A percentile compares a stretch with the other conserved stretches of the same genome.
Conservation (phyloP, 768 basidiomycete species). For the Podaxis sp. region DNA sequence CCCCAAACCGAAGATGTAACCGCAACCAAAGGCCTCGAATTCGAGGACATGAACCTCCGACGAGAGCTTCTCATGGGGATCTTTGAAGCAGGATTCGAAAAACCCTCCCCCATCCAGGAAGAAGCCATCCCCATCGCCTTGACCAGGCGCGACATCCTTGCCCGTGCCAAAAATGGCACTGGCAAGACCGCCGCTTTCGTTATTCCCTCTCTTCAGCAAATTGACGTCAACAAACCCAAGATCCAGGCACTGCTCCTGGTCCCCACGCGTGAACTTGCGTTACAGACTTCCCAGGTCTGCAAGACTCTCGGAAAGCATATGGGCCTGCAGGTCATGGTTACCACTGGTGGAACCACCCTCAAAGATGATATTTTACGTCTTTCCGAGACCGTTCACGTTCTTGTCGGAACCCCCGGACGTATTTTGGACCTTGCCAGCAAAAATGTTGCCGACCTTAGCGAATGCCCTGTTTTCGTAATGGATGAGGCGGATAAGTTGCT, state of each 20-base stretch:
- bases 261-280: conserved; percentile 96
- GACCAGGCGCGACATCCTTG: conserved; percentile 89
- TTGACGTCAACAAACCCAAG: conserved; percentile 79
- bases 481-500: conserved; percentile 99
- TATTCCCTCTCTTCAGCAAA: conserved; percentile 92
- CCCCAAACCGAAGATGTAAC: conserved; percentile 98
- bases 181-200: conserved; percentile 99
- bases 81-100: conserved; percentile 97
- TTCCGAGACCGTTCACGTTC: conserved; percentile 86
- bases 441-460: conserved; percentile 87
- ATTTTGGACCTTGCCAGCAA: conserved; percentile 95
- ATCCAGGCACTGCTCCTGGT: conserved; percentile 97
- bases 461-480: conserved; percentile 98
- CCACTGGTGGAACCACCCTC: conserved; percentile 95
- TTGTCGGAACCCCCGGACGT: conserved; percentile 95
- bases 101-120: conserved; percentile 97
- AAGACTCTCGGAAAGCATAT: conserved; percentile 97
- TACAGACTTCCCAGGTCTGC: conserved; percentile 98
- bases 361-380: conserved; percentile 97
- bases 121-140: conserved; percentile 96
- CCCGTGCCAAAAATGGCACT: conserved; percentile 94
- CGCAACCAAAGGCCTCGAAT: conserved; percentile 89
- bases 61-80: conserved; percentile 99
- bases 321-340: conserved; percentile 96
- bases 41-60: conserved; percentile 89